phyloP scores from a whole-genome alignment of 2,329 filamentous ascomycete species.

The Didymella lethalis region DNA sequence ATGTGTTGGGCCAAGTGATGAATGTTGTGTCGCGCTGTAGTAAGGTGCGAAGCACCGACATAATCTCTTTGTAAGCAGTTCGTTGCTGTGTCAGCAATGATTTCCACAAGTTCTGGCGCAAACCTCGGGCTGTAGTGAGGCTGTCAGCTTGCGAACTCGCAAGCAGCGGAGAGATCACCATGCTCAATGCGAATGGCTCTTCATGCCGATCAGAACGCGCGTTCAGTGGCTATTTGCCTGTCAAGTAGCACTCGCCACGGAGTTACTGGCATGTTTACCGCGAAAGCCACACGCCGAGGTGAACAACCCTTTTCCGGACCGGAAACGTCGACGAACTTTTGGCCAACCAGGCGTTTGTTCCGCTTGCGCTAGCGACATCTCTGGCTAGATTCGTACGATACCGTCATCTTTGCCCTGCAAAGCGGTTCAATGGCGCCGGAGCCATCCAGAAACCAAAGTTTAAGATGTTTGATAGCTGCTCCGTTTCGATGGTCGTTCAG shows the following conservation, averaged over 20 bases:
- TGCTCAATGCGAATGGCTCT: constrained; percentile 1
- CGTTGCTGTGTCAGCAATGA: neutral
- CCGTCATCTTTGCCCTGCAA: constrained; percentile 15
- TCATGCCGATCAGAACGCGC: neutral
- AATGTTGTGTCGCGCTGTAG: neutral
- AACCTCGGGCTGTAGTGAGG: neutral
- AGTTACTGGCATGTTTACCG: neutral
- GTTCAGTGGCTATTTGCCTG: neutral
- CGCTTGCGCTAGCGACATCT: neutral
- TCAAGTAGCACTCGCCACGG: neutral
- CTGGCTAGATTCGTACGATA: neutral
- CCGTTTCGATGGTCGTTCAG: neutral
- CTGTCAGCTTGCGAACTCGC: neutral
- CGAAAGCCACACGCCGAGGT: neutral
- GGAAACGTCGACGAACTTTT: constrained; percentile 1
- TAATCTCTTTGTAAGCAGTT: neutral
- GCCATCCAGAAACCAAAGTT: neutral
- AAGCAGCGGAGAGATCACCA: neutral
- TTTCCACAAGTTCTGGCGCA: neutral
- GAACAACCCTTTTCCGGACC: constrained; percentile 5
- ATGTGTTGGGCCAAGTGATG: neutral
- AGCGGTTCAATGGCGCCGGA: constrained; percentile 8
- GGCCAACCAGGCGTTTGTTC: neutral
- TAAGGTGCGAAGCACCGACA: neutral
- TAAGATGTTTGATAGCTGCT: constrained; percentile 11